Conservation (phyloP, 73 alveolate species). For the Paramecium sonneborni region DNA sequence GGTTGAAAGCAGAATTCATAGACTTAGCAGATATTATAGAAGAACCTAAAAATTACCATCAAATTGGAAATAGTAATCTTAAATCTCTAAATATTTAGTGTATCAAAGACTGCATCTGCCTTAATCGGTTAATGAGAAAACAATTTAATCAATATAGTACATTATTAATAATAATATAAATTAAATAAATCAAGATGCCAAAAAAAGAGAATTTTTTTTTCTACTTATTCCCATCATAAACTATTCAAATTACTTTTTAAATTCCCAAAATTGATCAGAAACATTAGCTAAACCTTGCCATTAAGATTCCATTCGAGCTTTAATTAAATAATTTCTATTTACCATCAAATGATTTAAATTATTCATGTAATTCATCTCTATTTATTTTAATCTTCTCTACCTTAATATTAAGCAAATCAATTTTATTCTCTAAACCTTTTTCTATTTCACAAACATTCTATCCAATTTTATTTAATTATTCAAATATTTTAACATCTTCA, state of each 20-base stretch:
- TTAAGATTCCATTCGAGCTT: background rate
- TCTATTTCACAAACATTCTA: background rate
- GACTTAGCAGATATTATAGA: conserved; percentile 98
- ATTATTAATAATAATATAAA: background rate
- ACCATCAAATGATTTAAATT: conserved; percentile 20
- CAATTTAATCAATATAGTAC: background rate
- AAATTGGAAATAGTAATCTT: conserved; percentile 88
- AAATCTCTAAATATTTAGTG: background rate
- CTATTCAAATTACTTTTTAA: background rate
- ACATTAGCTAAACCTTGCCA: conserved; percentile 25
- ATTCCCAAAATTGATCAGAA: background rate
- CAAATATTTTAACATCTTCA: background rate
- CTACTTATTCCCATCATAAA: background rate
- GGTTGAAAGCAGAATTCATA: conserved; percentile 98
- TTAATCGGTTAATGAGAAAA: conserved; percentile 48
- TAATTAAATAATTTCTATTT: background rate
- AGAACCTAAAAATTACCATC: conserved; percentile 94
- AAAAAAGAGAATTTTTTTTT: background rate
- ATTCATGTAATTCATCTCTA: background rate
- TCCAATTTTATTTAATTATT: background rate
- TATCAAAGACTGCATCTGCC: conserved; percentile 58
- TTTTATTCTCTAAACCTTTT: background rate
- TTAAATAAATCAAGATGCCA: background rate
- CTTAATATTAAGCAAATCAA: background rate
- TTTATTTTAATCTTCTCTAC: background rate